Percentiles rank a stretch among this genome's conserved stretches.
These are phyloP conservation scores for Sugiyamaella xylanicola DNA, from an alignment of 1,139 yeast species.

Conservation along the genomic window DNA sequence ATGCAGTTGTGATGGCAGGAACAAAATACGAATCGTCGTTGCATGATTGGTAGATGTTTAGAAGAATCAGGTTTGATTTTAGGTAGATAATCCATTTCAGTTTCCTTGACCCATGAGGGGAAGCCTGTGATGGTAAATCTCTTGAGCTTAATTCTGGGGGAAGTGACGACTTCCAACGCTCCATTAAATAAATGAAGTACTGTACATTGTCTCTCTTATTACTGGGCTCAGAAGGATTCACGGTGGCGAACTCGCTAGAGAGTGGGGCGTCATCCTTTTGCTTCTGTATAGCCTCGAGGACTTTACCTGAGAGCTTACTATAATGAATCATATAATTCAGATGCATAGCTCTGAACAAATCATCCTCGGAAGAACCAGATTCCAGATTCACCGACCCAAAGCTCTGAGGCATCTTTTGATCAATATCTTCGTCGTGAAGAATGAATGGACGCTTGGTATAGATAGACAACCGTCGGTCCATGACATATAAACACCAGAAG, in stretches of 20 bases:
- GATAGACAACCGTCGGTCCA: conserved; percentile 34
- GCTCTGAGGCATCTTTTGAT: conserved; percentile 30
- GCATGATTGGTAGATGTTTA: conserved; percentile 29
- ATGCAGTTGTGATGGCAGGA: conserved; percentile 34
- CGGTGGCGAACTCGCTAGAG: neutral
- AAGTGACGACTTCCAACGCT: conserved; percentile 28
- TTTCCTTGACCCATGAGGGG: conserved; percentile 29
- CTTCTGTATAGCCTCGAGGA: conserved; percentile 23
- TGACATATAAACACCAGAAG: conserved; percentile 35
- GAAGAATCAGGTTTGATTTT: conserved; percentile 30
- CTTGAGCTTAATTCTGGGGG: conserved; percentile 29
- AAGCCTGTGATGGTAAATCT: conserved; percentile 19
- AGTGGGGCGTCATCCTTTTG: conserved; percentile 5
- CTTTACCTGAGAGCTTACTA: conserved; percentile 29
- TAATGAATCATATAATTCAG: conserved; percentile 34
- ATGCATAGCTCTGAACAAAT: conserved; percentile 30
- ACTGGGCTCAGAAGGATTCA: conserved; percentile 11
- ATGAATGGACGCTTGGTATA: conserved; percentile 33
- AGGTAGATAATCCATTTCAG: conserved; percentile 32
- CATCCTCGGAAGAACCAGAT: conserved; percentile 28
- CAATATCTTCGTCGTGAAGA: conserved; percentile 34
- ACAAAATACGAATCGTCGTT: conserved; percentile 24
- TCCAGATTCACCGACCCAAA: conserved; percentile 19
- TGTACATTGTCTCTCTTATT: conserved; percentile 26
- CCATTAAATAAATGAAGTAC: conserved; percentile 26